A percentile compares a stretch with the other conserved stretches of the same genome.
Evolutionary conservation across 345 rosid genomes (phyloP).

Genomic region (Pistacia integerrima): DNA sequence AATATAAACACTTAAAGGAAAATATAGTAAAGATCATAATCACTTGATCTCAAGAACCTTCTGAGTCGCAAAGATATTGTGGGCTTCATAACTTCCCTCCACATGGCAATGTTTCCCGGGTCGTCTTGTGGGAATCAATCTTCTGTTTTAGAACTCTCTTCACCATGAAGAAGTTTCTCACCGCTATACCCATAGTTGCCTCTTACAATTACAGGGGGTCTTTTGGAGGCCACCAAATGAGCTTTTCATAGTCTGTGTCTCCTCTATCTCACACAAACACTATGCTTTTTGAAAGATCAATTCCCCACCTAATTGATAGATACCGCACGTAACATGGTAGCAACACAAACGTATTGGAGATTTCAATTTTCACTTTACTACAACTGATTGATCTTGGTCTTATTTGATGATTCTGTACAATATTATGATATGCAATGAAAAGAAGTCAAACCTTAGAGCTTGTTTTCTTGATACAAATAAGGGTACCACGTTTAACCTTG

Average conservation of each 20-base stretch:
- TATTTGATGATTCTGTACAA: background rate
- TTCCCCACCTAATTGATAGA: conserved; percentile 83
- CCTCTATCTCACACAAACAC: conserved; percentile 78
- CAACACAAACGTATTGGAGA: no score
- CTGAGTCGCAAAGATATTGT: conserved; percentile 50
- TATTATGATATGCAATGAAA: background rate
- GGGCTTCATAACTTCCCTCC: conserved; percentile 43
- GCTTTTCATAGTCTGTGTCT: conserved; percentile 76
- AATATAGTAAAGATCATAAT: conserved; percentile 18
- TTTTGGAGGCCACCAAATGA: conserved; percentile 82
- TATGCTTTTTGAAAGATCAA: conserved; percentile 58
- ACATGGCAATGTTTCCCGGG: conserved; percentile 47
- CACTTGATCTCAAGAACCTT: conserved; percentile 51
- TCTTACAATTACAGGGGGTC: conserved; percentile 57
- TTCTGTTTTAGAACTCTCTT: conserved; percentile 62
- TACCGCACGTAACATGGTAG: conserved; percentile 44
- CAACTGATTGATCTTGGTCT: background rate
- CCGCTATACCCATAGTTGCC: conserved; percentile 63
- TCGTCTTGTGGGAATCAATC: conserved; percentile 48
- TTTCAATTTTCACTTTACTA: background rate
- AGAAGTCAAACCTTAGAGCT: conserved; percentile 66
- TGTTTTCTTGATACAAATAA: conserved; percentile 80
- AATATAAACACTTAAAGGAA: conserved; percentile 18
- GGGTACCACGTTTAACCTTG: conserved; percentile 75
- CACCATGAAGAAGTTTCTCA: conserved; percentile 56